phyloP scores from a whole-genome alignment of 2,329 filamentous ascomycete genomes.

The Cucurbitaria berberidis region DNA sequence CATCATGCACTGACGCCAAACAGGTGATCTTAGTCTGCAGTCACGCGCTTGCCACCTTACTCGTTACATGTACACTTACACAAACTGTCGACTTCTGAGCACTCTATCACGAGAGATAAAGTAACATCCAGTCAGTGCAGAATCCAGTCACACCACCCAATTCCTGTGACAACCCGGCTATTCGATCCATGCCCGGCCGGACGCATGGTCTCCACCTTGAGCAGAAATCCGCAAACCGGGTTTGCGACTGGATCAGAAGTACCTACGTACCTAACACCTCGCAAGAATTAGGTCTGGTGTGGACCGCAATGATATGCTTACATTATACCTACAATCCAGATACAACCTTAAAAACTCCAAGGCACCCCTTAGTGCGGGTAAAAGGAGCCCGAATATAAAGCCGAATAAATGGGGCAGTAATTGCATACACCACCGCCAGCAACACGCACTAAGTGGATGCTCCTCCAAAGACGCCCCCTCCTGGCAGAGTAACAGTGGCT shows the following conservation, averaged over 20 bases:
- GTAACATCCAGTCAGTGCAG: constrained; percentile 7
- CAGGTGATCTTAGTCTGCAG: constrained; percentile 6
- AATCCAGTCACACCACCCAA: not conserved
- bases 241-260: constrained; percentile 17
- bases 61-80: constrained; percentile 16
- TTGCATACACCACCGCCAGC: not conserved
- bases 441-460: constrained; percentile 12
- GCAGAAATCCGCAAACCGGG: constrained; percentile 24
- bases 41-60: constrained; percentile 24
- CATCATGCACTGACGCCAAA: not conserved
- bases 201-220: constrained; percentile 10
- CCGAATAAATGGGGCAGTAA: not conserved
- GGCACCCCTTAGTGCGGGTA: not conserved
- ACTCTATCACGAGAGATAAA: not conserved
- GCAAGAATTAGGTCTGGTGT: not conserved
- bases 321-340: not conserved
- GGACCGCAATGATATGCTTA: not conserved
- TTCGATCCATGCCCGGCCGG: not conserved
- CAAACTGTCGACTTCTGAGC: constrained; percentile 6
- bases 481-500: constrained; percentile 38
- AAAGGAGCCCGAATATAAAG: not conserved
- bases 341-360: not conserved
- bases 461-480: constrained; percentile 17
- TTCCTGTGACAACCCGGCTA: constrained; percentile 2
- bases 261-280: constrained; percentile 24